phyloP scores from a whole-genome alignment of 2,329 filamentous ascomycete genomes.

The Cercospora zeina region DNA sequence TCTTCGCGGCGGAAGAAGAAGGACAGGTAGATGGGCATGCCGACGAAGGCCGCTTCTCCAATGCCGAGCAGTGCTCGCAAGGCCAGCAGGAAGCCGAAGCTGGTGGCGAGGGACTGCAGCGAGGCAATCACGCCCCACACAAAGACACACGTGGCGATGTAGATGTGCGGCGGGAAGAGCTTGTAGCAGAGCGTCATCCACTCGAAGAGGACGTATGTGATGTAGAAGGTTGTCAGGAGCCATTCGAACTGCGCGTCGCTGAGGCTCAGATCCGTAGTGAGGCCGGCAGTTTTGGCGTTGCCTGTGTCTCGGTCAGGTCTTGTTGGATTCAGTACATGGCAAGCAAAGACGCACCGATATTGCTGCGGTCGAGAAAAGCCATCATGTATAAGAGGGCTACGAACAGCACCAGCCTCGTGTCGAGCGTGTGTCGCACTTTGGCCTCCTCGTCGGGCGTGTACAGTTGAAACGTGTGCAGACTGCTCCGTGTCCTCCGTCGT shows the following conservation, averaged over 20 bases:
- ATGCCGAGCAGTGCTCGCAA: conserved; percentile 60
- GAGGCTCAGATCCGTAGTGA: conserved; percentile 57
- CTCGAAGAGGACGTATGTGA: conserved; percentile 64
- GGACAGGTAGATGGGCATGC: conserved; percentile 64
- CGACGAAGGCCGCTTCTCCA: conserved; percentile 64
- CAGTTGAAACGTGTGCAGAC: conserved; percentile 51
- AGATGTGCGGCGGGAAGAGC: conserved; percentile 61
- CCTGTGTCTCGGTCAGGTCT: conserved; percentile 40
- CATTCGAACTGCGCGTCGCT: conserved; percentile 60
- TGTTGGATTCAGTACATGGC: conserved; percentile 3
- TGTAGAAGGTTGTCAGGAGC: conserved; percentile 64
- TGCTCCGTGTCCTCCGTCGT: conserved; percentile 22
- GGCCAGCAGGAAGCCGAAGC: conserved; percentile 59
- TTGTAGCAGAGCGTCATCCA: conserved; percentile 64
- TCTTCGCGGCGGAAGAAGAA: conserved; percentile 68
- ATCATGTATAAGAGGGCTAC: conserved; percentile 80
- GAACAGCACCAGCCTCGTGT: conserved; percentile 75
- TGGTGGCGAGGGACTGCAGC: conserved; percentile 58
- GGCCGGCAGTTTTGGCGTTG: conserved; percentile 63
- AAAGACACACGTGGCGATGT: conserved; percentile 65
- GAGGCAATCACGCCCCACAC: conserved; percentile 80
- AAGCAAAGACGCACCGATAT: conserved; percentile 49
- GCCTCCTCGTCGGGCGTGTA: conserved; percentile 66
- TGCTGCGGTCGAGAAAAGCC: conserved; percentile 82
- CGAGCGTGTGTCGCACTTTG: conserved; percentile 61